A percentile compares a stretch with the other conserved stretches of the same genome.
These are phyloP conservation scores for Coprinopsis sp. DNA, from an alignment of 768 basidiomycete species.

Conservation along the genomic window DNA sequence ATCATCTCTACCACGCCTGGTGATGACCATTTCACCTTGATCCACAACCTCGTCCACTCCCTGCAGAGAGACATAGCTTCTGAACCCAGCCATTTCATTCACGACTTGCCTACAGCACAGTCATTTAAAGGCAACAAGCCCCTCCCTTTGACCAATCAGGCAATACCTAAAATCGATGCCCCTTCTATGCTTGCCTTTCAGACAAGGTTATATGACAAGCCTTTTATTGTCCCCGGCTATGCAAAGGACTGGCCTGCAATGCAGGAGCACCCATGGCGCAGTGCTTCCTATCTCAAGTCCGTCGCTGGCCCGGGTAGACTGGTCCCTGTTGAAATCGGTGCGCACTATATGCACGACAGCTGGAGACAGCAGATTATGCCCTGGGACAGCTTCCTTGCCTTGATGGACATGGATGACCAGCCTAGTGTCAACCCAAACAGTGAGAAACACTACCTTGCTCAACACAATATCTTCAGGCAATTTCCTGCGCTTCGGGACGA, in stretches of 20 bases:
- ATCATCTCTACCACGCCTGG: constrained; percentile 81
- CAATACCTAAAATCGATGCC: constrained; percentile 40
- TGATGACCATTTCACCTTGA: constrained; percentile 49
- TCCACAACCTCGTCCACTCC: constrained; percentile 55
- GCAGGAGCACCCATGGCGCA: constrained; percentile 63
- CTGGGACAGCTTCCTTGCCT: constrained; percentile 72
- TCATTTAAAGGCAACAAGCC: not conserved
- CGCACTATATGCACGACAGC: constrained; percentile 69
- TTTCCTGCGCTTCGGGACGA: constrained; percentile 77
- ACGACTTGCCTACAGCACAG: not conserved
- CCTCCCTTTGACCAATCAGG: constrained; percentile 19
- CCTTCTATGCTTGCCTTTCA: constrained; percentile 61
- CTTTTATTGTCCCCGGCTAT: constrained; percentile 72
- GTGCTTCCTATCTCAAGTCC: constrained; percentile 60
- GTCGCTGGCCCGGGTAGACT: constrained; percentile 76
- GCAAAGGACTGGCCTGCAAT: constrained; percentile 77
- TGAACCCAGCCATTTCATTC: not conserved
- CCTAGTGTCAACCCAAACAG: constrained; percentile 6
- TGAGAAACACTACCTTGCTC: constrained; percentile 74
- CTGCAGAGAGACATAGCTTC: constrained; percentile 48
- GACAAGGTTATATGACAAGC: constrained; percentile 35
- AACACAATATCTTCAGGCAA: constrained; percentile 81
- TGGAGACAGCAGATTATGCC: constrained; percentile 81
- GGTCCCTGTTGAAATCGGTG: constrained; percentile 88
- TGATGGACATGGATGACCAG: constrained; percentile 33